These are phyloP conservation scores for Mortierella polycephala DNA, from an alignment of 371 early-diverging fungal species.

Conservation along the genomic window DNA sequence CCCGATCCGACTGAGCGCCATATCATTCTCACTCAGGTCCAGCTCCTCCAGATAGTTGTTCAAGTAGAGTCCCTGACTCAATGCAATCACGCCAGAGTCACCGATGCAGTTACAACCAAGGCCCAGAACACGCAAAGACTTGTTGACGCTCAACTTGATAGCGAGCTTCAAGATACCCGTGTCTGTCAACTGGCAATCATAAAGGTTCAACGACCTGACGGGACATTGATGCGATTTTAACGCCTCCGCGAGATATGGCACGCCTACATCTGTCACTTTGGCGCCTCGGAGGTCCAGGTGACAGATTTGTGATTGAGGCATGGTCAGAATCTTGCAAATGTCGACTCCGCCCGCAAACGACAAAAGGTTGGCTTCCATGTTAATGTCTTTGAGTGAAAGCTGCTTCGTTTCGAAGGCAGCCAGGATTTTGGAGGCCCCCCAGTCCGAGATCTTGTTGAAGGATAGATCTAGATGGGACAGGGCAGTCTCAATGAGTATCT, in stretches of 20 bases:
- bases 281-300: constrained; percentile 43
- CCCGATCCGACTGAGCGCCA: constrained; percentile 29
- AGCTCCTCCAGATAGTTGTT: constrained; percentile 45
- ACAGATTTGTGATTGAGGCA: constrained; percentile 34
- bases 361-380: constrained; percentile 43
- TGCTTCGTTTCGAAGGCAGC: constrained; percentile 45
- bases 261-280: constrained; percentile 53
- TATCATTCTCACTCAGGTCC: constrained; percentile 43
- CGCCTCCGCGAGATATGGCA: constrained; percentile 51
- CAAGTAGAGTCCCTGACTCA: constrained; percentile 33
- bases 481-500: constrained; percentile 30
- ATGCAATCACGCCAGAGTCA: constrained; percentile 30
- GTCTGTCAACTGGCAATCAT: constrained; percentile 52
- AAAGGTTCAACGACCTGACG: constrained; percentile 34
- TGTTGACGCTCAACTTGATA: constrained; percentile 46
- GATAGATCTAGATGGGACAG: constrained; percentile 42
- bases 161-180: constrained; percentile 38
- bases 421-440: constrained; percentile 47
- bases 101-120: constrained; percentile 45
- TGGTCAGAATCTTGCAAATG: constrained; percentile 44
- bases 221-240: constrained; percentile 36
- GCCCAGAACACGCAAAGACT: constrained; percentile 30
- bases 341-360: constrained; percentile 50
- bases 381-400: constrained; percentile 23
- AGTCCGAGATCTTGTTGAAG: constrained; percentile 50